Conservation (phyloP, 176 grass and related monocot genomes). For the Oryza glumipatula region DNA sequence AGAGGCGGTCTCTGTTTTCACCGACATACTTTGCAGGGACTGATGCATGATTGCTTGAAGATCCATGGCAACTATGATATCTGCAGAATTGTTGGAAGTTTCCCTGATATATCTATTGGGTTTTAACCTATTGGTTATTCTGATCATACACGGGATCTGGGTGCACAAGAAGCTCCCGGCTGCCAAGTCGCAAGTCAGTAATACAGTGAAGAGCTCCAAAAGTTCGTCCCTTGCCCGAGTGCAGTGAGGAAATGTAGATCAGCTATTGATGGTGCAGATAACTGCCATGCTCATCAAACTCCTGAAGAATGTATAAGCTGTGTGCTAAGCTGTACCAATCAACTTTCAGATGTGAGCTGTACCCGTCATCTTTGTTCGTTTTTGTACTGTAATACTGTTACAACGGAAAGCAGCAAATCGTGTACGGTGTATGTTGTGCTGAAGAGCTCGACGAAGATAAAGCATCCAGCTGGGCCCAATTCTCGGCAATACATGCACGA, state of each 20-base stretch:
- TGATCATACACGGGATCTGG: background rate
- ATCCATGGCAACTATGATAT: background rate
- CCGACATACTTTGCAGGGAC: conserved; percentile 58
- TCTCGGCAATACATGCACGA: no score
- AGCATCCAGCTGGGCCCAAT: no score
- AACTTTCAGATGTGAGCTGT: background rate
- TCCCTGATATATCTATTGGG: conserved; percentile 7
- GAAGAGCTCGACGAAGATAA: background rate
- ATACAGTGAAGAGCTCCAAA: background rate
- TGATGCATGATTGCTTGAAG: conserved; percentile 23
- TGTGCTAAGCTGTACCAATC: background rate
- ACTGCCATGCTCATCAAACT: background rate
- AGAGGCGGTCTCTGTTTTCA: conserved; percentile 69
- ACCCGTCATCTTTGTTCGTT: background rate
- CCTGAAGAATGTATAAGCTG: background rate
- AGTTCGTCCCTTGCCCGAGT: background rate
- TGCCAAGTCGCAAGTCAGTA: background rate
- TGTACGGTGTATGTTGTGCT: background rate
- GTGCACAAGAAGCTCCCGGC: background rate
- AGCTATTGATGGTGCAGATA: background rate
- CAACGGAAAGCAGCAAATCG: background rate
- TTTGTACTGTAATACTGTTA: background rate
- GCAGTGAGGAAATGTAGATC: background rate
- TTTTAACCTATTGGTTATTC: background rate
- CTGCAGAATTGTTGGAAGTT: conserved; percentile 7